Conservation (phyloP, 2,329 filamentous ascomycete species). For the Hypoxylon sp. region DNA sequence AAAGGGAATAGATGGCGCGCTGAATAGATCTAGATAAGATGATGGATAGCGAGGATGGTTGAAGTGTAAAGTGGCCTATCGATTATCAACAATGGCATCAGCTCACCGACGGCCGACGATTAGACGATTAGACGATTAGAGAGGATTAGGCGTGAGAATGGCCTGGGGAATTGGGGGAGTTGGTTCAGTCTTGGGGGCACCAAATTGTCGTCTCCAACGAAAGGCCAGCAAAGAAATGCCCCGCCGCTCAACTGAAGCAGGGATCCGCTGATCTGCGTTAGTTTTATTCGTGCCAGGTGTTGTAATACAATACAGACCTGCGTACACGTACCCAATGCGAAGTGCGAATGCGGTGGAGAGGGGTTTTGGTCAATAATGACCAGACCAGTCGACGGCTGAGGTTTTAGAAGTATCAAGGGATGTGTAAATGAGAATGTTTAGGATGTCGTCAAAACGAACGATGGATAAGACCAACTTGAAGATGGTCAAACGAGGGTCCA, state of each 20-base stretch:
- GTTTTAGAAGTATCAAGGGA: conserved; percentile 9
- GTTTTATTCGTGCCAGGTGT: conserved; percentile 43
- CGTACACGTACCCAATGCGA: conserved; percentile 10
- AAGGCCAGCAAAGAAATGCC: conserved; percentile 36
- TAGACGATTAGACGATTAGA: conserved; percentile 3
- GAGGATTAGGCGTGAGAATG: not conserved
- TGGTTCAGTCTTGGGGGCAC: conserved; percentile 13
- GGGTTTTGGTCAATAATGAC: conserved; percentile 12
- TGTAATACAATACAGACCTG: conserved; percentile 19
- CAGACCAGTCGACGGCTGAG: not conserved
- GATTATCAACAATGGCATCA: conserved; percentile 27
- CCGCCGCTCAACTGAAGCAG: conserved; percentile 33
- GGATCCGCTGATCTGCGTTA: conserved; percentile 43
- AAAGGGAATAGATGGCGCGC: conserved; percentile 8
- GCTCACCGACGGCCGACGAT: conserved; percentile 37
- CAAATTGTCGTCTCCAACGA: conserved; percentile 30
- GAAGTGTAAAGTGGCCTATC: conserved; percentile 22
- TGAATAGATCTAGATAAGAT: conserved; percentile 1
- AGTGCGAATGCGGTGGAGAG: not conserved
- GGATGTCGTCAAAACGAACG: conserved; percentile 36
- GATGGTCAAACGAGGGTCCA: conserved; percentile 9
- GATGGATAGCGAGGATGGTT: conserved; percentile 4
- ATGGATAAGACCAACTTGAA: conserved; percentile 19
- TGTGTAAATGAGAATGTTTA: conserved; percentile 24
- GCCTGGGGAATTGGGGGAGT: conserved; percentile 19